Percentiles rank a stretch among this genome's conserved stretches.
phyloP scores from a whole-genome alignment of 352 stramenopile genomes.

The Globisporangium iwayamae region DNA sequence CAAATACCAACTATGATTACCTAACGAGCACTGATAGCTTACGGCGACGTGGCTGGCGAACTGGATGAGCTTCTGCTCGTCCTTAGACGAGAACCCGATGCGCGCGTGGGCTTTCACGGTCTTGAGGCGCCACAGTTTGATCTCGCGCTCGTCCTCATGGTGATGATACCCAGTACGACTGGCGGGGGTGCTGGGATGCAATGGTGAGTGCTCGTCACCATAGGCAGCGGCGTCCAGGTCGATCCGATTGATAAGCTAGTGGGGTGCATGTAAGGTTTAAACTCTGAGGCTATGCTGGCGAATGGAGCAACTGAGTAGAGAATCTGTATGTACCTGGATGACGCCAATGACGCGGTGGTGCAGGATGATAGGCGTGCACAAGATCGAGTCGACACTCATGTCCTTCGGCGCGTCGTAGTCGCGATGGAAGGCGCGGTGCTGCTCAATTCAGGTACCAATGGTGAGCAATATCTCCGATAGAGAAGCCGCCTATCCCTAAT shows the following conservation, averaged over 20 bases:
- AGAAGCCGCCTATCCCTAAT: too few relatives aligned
- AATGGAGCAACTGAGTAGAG: neutral
- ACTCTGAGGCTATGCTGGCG: neutral
- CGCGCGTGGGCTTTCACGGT: constrained; percentile 22
- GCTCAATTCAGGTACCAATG: neutral
- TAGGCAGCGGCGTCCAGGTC: constrained; percentile 21
- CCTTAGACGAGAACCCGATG: constrained; percentile 49
- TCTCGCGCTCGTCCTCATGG: constrained; percentile 32
- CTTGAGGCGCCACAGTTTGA: constrained; percentile 34
- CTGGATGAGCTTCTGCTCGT: constrained; percentile 65
- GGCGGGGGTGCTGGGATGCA: neutral
- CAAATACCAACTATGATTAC: neutral
- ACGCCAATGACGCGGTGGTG: constrained; percentile 53
- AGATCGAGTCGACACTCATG: constrained; percentile 48
- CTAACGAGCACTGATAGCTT: neutral
- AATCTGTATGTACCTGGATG: constrained; percentile 29
- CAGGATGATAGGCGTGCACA: constrained; percentile 51
- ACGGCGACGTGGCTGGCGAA: constrained; percentile 57
- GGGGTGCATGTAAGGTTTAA: neutral
- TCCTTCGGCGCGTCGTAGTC: constrained; percentile 59
- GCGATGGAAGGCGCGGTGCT: constrained; percentile 55
- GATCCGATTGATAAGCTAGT: constrained; percentile 50
- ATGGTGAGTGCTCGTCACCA: neutral
- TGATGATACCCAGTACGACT: neutral
- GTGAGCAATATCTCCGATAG: too few relatives aligned